phyloP scores from a whole-genome alignment of 441 rosid species.

The Flueggea neowawraea region DNA sequence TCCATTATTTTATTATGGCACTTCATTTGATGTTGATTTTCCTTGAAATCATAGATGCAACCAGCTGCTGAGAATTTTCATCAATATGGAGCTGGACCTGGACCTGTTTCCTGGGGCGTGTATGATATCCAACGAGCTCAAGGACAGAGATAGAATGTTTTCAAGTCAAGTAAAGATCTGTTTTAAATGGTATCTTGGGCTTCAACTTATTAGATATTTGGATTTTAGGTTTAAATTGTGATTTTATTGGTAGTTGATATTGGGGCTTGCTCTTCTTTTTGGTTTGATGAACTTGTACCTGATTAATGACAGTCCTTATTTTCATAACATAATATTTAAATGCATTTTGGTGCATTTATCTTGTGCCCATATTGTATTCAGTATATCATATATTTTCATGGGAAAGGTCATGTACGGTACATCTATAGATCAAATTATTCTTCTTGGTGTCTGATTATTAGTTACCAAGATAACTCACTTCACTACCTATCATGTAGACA shows the following conservation, averaged over 20 bases:
- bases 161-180: conserved; percentile 6
- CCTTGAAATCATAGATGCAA: conserved; percentile 39
- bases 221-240: conserved; percentile 20
- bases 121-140: conserved; percentile 69
- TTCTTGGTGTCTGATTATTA: no score
- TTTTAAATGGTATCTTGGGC: conserved; percentile 37
- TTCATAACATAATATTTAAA: conserved; percentile 3
- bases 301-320: conserved; percentile 17
- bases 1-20: neutral
- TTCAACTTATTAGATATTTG: conserved; percentile 31
- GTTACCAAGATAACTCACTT: no score
- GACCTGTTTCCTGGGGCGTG: conserved; percentile 61
- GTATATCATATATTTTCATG: no score
- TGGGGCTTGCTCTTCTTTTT: conserved; percentile 16
- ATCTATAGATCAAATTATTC: no score
- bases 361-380: neutral
- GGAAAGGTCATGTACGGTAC: no score
- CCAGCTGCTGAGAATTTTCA: conserved; percentile 68
- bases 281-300: conserved; percentile 28
- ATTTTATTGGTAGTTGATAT: conserved; percentile 18
- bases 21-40: neutral
- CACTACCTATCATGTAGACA: no score
- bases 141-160: conserved; percentile 57
- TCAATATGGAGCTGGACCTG: conserved; percentile 69
- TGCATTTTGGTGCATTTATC: conserved; percentile 5